Evolutionary conservation across 768 basidiomycete genomes (phyloP), one percentile per base, ranked within the genome.

Genomic region (Trametes cinnabarina): DNA sequence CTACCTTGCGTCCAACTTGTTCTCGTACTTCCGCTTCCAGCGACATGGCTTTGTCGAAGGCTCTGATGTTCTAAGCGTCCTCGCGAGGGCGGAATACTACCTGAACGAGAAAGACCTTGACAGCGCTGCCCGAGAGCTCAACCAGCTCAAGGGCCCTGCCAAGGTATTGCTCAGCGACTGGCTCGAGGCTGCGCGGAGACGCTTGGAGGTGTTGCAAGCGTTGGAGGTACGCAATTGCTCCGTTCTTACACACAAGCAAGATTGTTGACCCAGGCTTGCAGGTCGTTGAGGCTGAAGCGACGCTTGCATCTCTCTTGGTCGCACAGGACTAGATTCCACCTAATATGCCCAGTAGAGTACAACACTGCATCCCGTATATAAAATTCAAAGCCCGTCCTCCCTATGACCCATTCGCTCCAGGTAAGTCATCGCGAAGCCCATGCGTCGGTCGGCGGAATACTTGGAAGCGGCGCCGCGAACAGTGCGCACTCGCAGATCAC

Each of bases 101-200:
- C 73, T 98, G 68, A 87, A 87, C 59, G 92, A 95, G 76, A 94
- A 97, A 78, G 93, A 98, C 68, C 73, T 99, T 57, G 96, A 95
- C 64, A 80, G 77, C 63, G 96, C 96, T 19, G 78, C 94, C 34
- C 79, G 96, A 53, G 95, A 98, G 74, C 77, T 98, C 26, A 99
- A 98, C 71, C 90, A 93, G 72, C 75, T 99, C 53, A 83, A 79
- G 32, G 96, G 95, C 2, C 84, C 89, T 57, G 89, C 89, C 15
- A 89, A 86, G 72, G 69, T 80, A 51, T 69, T 96, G 42, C 66
- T 91, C 51, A 74, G 79, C 34, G 96, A 98, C 73, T 99, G 96
- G 97, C 75, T 99, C 39, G 85, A 86, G 64, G 94, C 92, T 65
- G 94, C 94, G 10, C 79, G 96, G 63, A 79, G 82, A 68, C 81